phyloP scores from a whole-genome alignment of 192 early-diverging fungal species.

The Entomortierella parvispora region DNA sequence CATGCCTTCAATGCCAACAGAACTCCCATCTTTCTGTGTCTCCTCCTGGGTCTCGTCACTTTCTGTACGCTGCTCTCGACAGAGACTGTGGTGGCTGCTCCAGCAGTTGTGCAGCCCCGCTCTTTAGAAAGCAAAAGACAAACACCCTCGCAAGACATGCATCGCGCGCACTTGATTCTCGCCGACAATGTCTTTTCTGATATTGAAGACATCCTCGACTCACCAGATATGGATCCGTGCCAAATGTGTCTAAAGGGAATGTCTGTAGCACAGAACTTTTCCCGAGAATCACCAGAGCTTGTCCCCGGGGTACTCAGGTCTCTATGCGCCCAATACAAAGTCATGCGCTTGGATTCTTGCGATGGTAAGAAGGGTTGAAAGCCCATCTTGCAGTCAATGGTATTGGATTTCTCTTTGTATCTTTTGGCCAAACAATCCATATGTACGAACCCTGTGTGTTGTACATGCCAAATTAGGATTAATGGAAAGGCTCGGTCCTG shows the following conservation, averaged over 20 bases:
- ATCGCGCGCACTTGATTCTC: constrained; percentile 16
- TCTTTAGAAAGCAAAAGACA: neutral
- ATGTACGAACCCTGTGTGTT: no score
- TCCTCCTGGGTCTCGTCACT: neutral
- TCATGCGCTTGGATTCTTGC: constrained; percentile 32
- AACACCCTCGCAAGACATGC: neutral
- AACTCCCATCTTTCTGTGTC: neutral
- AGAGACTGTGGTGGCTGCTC: neutral
- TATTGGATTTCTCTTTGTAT: no score
- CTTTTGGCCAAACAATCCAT: no score
- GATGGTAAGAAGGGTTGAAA: constrained; percentile 16
- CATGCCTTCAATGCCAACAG: no score
- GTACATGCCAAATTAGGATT: no score
- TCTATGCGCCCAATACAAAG: constrained; percentile 22
- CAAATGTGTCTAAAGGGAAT: constrained; percentile 43
- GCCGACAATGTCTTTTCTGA: constrained; percentile 21
- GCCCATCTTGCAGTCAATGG: neutral
- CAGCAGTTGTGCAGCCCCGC: no score
- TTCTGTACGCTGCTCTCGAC: neutral
- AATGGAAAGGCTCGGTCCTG: constrained; percentile 27
- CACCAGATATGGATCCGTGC: constrained; percentile 32
- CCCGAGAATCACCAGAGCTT: constrained; percentile 31
- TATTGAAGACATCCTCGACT: constrained; percentile 37
- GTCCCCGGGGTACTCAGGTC: constrained; percentile 28
- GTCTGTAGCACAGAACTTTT: constrained; percentile 26